Evolutionary conservation across 129 eudicot species (phyloP), one percentile per base, ranked within the genome.

Genomic region (Mikania micrantha): DNA sequence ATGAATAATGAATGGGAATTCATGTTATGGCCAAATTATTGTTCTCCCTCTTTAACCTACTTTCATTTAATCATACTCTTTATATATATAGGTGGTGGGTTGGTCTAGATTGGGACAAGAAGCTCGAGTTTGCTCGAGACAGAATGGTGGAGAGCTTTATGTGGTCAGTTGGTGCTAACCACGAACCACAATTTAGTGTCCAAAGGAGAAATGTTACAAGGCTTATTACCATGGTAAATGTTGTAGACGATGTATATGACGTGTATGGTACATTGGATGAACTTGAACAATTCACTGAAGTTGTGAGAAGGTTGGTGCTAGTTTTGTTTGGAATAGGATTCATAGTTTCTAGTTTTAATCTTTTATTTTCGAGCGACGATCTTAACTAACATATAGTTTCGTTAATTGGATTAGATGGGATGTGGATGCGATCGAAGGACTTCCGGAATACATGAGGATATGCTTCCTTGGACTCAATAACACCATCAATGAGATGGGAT

Each of bases 401-500:
- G n/a, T 41, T 0, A 15, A 9, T 31, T 58, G 11, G 17, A 38
- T 49, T 53, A 85, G 88, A 70, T 85, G 92, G 92, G 92, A 82
- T 44, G 47, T 77, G n/a, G 72, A 77, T 11, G 72, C 74, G 21
- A 21, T 77, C 28, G 92, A 85, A 24, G 70, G 31, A 34, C 81
- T 85, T 38, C 92, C 88, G 0, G 78, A 85, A 11, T 85, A 77
- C 77, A 70, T 82, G 83, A 71, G 70, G 78, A 77, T 82, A 16
- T 80, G 88, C 50, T 85, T 82, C 79, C 69, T 80, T 22, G 79
- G 74, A 31, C 64, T 85, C 69, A 77, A 73, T 75, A 82, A 85
- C 77, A 47, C 69, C 15, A 61, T 74, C n/a, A 82, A 80, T 72
- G 85, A 85, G 69, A 66, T 85, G 71, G 84, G 84, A 39, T 80